A percentile compares a stretch with the other conserved stretches of the same genome.
Conservation (phyloP, 805 yeast species). For the Brettanomyces sp. region DNA sequence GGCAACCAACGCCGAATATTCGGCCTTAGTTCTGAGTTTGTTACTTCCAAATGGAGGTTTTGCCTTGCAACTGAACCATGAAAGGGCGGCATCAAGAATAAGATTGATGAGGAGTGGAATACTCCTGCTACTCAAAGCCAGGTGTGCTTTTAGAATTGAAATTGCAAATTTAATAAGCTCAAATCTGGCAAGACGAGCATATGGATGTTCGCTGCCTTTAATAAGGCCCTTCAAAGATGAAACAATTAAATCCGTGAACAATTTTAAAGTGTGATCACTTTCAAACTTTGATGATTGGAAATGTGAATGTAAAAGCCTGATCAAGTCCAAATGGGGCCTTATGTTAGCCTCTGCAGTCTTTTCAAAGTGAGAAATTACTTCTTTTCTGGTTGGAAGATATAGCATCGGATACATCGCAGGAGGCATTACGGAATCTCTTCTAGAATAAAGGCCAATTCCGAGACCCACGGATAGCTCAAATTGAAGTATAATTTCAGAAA, state of each 20-base stretch:
- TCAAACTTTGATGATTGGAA: conserved; percentile 73
- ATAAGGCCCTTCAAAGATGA: conserved; percentile 43
- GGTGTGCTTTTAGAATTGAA: conserved; percentile 51
- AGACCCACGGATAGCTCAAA: conserved; percentile 61
- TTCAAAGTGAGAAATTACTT: conserved; percentile 44
- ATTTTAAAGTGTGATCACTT: conserved; percentile 57
- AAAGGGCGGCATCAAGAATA: conserved; percentile 57
- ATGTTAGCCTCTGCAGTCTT: conserved; percentile 35
- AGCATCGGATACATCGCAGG: conserved; percentile 75
- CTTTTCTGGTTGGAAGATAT: conserved; percentile 74
- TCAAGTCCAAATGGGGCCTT: conserved; percentile 61
- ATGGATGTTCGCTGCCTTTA: conserved; percentile 73
- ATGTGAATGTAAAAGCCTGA: conserved; percentile 60
- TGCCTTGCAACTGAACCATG: conserved; percentile 65
- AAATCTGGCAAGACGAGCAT: conserved; percentile 64
- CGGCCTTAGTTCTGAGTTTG: conserved; percentile 59
- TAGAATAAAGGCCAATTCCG: conserved; percentile 56
- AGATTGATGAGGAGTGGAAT: conserved; percentile 35
- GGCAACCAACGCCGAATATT: conserved; percentile 47
- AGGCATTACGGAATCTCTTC: conserved; percentile 39
- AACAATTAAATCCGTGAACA: conserved; percentile 54
- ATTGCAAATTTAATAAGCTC: conserved; percentile 64
- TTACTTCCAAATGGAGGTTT: conserved; percentile 84
- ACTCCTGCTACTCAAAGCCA: conserved; percentile 37
- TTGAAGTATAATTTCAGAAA: conserved; percentile 57